Base-by-base conservation (phyloP, 2,329 filamentous ascomycete genomes). In the Westerdykella ornata region DNA sequence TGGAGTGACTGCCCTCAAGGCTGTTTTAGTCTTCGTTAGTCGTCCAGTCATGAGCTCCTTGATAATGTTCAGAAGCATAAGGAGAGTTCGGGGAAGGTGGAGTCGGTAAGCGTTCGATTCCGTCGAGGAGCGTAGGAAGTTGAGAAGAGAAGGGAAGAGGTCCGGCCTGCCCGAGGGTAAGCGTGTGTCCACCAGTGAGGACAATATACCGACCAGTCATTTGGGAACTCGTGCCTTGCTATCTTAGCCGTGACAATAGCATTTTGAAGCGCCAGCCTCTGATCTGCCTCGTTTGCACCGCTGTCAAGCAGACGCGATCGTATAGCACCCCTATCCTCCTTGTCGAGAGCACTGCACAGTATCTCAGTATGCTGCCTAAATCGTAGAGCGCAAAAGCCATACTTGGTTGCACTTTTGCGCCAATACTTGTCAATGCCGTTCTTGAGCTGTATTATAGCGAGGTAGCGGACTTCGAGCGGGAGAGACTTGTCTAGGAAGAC, bases 361-460 rank as follows among this genome's bases (percentile, higher is more conserved):
- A 17, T 38, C 47, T 59, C 34, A 57, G 50, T 31, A 4, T 19
- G 7, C 30, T n/a, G 3, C 14, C 8, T 8, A 26, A 11, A 9
- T 11, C 22, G 7, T 8, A 9, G 7, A 7, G 22, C 12, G 3
- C 7, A 11, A 9, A 11, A 8, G 22, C 22, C 11, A 11, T 39
- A 19, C 14, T 33, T 18, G 9, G 14, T 15, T 13, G 5, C n/a
- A 26, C 85, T 85, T 61, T 75, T 87, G 60, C 92, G 78, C 92
- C 92, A 98, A 66, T 88, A 88, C 62, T 84, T 88, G 63, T 97
- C 90, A 66, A 97, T 89, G 41, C 89, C 92, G 65, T 97, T 96
- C 65, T 97, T 97, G 40, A 98, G 75, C 62, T 95, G 86, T 52
- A 97, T 95, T 43, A 97, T 80, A 41, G 90, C 85, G 9, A 96